Conservation (phyloP, 1,139 yeast genomes). For the Candida freyschussii region DNA sequence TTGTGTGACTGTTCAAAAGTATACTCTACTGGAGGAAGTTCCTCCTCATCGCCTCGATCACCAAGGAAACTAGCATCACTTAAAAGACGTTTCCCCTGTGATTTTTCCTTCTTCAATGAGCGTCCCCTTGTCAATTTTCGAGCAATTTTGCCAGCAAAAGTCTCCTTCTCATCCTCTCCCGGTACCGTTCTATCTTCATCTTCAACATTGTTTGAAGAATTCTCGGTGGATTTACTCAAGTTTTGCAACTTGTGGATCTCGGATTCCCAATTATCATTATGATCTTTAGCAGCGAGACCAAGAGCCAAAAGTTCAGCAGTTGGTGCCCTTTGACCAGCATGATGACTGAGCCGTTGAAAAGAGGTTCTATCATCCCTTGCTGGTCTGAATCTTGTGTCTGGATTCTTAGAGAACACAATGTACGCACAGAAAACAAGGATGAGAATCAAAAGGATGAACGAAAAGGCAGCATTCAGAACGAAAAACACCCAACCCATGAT, state of each 20-base stretch:
- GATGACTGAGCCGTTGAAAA: conserved; percentile 51
- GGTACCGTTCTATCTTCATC: conserved; percentile 18
- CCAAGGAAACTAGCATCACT: conserved; percentile 11
- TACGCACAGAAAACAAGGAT: conserved; percentile 53
- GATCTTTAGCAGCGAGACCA: conserved; percentile 70
- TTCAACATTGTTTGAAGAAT: conserved; percentile 10
- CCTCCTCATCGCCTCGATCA: conserved; percentile 3
- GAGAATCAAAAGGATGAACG: conserved; percentile 57
- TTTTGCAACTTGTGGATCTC: conserved; percentile 53
- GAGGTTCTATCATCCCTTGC: conserved; percentile 82
- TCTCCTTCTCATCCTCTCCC: conserved; percentile 24
- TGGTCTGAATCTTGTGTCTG: conserved; percentile 78
- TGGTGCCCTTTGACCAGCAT: conserved; percentile 28
- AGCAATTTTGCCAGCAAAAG: conserved; percentile 32
- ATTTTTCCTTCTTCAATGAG: conserved; percentile 19
- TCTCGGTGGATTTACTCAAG: conserved; percentile 18
- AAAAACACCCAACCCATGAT: conserved; percentile 82
- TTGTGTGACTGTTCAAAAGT: conserved; percentile 14
- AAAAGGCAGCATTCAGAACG: conserved; percentile 71
- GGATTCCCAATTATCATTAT: conserved; percentile 62
- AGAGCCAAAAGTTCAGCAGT: conserved; percentile 61
- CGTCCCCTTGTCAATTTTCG: conserved; percentile 28
- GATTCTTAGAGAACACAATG: conserved; percentile 65
- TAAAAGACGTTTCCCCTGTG: conserved; percentile 15
- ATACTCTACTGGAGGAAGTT: conserved; percentile 5